Conservation (phyloP, 2,329 filamentous ascomycete species). For the Pestalotiopsis sp. region DNA sequence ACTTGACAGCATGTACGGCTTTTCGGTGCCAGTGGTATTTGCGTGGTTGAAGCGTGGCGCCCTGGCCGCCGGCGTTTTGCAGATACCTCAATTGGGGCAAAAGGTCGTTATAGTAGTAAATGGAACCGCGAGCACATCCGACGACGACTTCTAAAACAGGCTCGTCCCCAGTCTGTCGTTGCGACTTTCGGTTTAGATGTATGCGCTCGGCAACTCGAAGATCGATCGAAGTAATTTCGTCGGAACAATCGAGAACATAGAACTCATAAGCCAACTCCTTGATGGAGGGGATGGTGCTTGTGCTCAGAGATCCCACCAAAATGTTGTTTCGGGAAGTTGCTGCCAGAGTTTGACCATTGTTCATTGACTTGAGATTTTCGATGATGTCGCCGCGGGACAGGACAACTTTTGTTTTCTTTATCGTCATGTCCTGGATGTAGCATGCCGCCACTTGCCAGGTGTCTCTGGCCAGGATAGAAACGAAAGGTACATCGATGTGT, state of each 20-base stretch:
- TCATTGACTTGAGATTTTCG: conserved; percentile 52
- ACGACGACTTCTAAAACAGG: conserved; percentile 72
- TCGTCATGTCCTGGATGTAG: conserved; percentile 32
- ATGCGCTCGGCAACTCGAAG: conserved; percentile 45
- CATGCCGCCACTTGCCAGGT: conserved; percentile 50
- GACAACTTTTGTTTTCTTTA: conserved; percentile 36
- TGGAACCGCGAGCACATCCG: conserved; percentile 75
- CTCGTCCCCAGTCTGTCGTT: conserved; percentile 28
- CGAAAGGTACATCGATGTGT: conserved; percentile 47
- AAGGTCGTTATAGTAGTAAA: conserved; percentile 81
- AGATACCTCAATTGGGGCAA: conserved; percentile 57
- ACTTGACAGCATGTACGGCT: conserved; percentile 82
- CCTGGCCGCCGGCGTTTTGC: conserved; percentile 39
- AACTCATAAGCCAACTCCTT: conserved; percentile 57
- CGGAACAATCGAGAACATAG: conserved; percentile 59
- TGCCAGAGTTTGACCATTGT: conserved; percentile 61
- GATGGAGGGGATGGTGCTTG: conserved; percentile 33
- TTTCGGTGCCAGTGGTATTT: conserved; percentile 91
- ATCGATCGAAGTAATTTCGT: conserved; percentile 70
- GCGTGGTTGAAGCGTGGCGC: conserved; percentile 58
- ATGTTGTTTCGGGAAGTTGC: conserved; percentile 56
- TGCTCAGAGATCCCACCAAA: conserved; percentile 58
- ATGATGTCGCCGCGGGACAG: conserved; percentile 40
- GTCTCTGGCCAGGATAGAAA: conserved; percentile 45
- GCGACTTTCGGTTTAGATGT: conserved; percentile 33